Conservation (phyloP, 495 filamentous ascomycete species). For the Penicillium malachiteum region DNA sequence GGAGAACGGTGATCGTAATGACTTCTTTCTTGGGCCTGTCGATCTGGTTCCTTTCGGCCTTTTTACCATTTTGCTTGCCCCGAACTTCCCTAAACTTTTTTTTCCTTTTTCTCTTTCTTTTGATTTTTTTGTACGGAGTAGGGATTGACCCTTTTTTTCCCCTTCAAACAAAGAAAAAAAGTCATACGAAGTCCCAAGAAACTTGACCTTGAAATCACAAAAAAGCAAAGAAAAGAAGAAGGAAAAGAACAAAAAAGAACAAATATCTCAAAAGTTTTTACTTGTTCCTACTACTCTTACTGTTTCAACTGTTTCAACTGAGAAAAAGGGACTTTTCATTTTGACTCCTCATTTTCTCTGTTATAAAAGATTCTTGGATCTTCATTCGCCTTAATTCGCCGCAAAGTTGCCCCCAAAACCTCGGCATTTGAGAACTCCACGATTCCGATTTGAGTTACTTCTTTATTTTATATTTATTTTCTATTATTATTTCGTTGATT, state of each 20-base stretch:
- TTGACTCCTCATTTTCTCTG: neutral
- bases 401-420: slow-evolving; percentile 16
- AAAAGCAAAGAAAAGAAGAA: neutral
- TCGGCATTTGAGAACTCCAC: slow-evolving; percentile 28
- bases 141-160: too few relatives aligned
- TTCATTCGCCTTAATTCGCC: slow-evolving; percentile 18
- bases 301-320: neutral
- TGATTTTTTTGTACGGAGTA: neutral
- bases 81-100: slow-evolving; percentile 7
- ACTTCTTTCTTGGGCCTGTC: slow-evolving; percentile 15
- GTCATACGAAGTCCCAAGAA: too few relatives aligned
- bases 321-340: neutral
- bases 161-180: too few relatives aligned
- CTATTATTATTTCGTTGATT: neutral
- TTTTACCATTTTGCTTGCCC: slow-evolving; percentile 4
- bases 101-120: slow-evolving; percentile 23
- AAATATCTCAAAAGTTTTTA: too few relatives aligned
- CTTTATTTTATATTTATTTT: slow-evolving; percentile 1
- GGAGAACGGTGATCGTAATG: slow-evolving; percentile 26
- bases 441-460: slow-evolving; percentile 13
- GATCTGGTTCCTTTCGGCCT: slow-evolving; percentile 27
- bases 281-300: too few relatives aligned
- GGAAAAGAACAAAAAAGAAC: neutral
- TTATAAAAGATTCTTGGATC: slow-evolving; percentile 22
- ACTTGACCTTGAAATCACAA: slow-evolving; percentile 16